Evolutionary conservation across 192 early-diverging fungal genomes (phyloP).

Genomic region (Allomyces javanicus): DNA sequence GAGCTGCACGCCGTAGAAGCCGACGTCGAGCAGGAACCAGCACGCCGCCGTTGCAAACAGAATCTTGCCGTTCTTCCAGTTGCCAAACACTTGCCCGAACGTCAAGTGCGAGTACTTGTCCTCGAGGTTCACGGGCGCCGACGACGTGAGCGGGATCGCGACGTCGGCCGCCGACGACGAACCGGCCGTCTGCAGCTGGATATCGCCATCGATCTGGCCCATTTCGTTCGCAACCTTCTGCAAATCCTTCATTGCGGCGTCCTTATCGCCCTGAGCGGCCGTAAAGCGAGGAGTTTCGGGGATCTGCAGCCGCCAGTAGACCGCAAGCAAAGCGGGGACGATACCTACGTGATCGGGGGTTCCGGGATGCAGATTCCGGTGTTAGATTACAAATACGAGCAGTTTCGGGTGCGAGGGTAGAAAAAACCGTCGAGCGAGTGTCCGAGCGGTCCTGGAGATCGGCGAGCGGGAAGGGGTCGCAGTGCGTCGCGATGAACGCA

Average conservation of each 20-base stretch:
- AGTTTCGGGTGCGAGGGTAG: slow-evolving; percentile 8
- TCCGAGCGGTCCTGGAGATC: background rate
- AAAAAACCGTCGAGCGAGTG: background rate
- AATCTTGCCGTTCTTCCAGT: slow-evolving; percentile 62
- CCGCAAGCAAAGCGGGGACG: slow-evolving; percentile 56
- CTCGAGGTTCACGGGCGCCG: slow-evolving; percentile 15
- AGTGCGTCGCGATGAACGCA: slow-evolving; percentile 8
- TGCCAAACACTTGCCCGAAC: slow-evolving; percentile 37
- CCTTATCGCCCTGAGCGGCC: slow-evolving; percentile 58
- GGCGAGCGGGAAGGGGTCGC: slow-evolving; percentile 1
- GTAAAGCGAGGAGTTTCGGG: slow-evolving; percentile 84
- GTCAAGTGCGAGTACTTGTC: slow-evolving; percentile 21
- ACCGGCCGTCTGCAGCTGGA: background rate
- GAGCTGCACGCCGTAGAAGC: slow-evolving; percentile 65
- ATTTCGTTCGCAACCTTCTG: slow-evolving; percentile 12
- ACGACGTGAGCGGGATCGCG: slow-evolving; percentile 13
- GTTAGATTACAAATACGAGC: slow-evolving; percentile 21
- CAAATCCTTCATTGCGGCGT: slow-evolving; percentile 26
- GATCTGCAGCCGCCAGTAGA: slow-evolving; percentile 83
- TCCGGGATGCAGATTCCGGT: no score
- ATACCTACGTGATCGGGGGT: no score
- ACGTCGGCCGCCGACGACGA: slow-evolving; percentile 5
- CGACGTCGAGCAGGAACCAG: slow-evolving; percentile 61
- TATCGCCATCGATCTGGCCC: background rate
- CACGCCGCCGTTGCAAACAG: slow-evolving; percentile 52